Base-by-base conservation (phyloP, 768 basidiomycete genomes). In the Symmetrospora coprosmae region DNA sequence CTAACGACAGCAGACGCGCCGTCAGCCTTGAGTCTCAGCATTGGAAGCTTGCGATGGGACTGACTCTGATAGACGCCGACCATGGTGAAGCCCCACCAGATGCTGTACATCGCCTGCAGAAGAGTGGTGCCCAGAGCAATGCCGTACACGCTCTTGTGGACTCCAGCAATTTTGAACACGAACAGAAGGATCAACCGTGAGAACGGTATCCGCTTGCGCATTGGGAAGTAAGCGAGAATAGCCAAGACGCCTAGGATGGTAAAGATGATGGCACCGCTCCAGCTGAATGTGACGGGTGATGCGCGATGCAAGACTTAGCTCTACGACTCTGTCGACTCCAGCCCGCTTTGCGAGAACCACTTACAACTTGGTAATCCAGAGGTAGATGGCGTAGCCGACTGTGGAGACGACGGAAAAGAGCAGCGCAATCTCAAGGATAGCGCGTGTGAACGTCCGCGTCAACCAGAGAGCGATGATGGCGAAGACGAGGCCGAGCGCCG, bases 211-310 rank as follows among this genome's bases (percentile, higher is more conserved):
- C 59, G 2, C 21, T 23, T 46, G 9, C 28, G 4, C 56, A 56
- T 45, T 3, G 52, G 50, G 55, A 62, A 62, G 30, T 59, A 59
- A 40, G 38, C 59, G 23, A 46, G 37, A 33, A 64, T 28, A 8
- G 43, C 2, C 25, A 70, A 34, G 21, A 70, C 60, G 30, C 67
- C 69, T n/a, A 70, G 67, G 49, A 70, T 47, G 21, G 69, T 70
- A 48, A 68, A 68, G 60, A 70, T 67, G 64, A 70, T 68, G 7
- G 69, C 69, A 25, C 67, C 67, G 0, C 34, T 41, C 59, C 62
- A 70, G n/a, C n/a, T n/a, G n/a, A n/a, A n/a, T n/a, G n/a, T n/a
- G n/a, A n/a, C n/a, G 39, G 41, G n/a, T n/a, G n/a, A 56, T 30
- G 49, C 50, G 35, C 43, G 19, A 23, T 38, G 14, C 61, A 47